These are phyloP conservation scores for Rheum nobile DNA, from an alignment of 148 eudicot species.

Conservation along the genomic window DNA sequence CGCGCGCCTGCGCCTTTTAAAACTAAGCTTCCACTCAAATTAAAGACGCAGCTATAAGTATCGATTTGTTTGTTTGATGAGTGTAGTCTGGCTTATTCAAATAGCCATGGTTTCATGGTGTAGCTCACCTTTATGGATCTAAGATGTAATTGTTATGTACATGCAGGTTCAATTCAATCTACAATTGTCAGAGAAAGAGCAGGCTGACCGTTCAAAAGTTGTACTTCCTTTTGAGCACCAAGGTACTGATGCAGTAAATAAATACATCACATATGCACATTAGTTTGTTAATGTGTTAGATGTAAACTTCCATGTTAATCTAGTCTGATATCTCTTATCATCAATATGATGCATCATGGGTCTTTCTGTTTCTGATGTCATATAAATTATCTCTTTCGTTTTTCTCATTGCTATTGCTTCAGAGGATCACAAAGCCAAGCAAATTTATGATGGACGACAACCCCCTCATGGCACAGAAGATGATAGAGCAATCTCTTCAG, in stretches of 20 bases:
- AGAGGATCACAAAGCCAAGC: slow-evolving; percentile 55
- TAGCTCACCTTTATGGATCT: not conserved
- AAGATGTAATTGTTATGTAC: not conserved
- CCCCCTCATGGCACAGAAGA: slow-evolving; percentile 32
- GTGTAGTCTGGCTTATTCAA: not conserved
- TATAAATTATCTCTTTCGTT: not conserved
- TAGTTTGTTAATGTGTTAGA: not conserved
- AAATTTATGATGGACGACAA: slow-evolving; percentile 84
- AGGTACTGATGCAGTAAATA: slow-evolving; percentile 26
- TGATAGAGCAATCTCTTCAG: slow-evolving; percentile 18
- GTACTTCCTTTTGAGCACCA: slow-evolving; percentile 96
- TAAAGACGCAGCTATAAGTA: not conserved
- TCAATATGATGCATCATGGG: too few relatives aligned
- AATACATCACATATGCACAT: not conserved
- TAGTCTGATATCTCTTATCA: not conserved
- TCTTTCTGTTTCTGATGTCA: not conserved
- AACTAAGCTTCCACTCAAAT: not conserved
- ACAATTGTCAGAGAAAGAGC: slow-evolving; percentile 75
- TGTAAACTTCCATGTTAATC: not conserved
- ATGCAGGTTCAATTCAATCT: slow-evolving; percentile 88
- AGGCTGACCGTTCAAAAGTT: slow-evolving; percentile 70
- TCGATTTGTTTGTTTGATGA: not conserved
- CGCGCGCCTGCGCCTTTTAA: too few relatives aligned
- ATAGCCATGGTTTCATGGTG: not conserved
- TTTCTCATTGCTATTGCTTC: slow-evolving; percentile 12